Evolutionary conservation across 2,329 filamentous ascomycete genomes (phyloP).

Genomic region (Scedosporium boydii): DNA sequence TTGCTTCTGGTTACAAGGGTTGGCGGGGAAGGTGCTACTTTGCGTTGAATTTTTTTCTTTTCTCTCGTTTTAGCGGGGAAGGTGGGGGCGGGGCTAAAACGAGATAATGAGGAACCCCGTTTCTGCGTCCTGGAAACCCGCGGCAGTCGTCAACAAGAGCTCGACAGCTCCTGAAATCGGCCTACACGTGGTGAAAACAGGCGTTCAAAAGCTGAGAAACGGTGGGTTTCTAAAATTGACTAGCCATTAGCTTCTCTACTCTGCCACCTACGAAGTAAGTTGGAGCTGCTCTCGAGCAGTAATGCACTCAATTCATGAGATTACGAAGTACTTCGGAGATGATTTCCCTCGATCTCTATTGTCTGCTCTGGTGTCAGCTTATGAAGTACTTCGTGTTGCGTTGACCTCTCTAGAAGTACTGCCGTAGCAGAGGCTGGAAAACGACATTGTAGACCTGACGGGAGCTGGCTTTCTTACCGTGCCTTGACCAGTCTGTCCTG

Average conservation of each 20-base stretch:
- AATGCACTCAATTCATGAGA: background rate
- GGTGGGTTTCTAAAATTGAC: background rate
- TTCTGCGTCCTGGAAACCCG: background rate
- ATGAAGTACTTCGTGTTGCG: no score
- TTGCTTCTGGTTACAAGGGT: slow-evolving; percentile 1
- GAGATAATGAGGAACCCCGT: background rate
- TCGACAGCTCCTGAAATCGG: background rate
- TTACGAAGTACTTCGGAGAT: background rate
- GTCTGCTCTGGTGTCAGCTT: no score
- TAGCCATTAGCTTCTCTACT: background rate
- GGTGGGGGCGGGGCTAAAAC: background rate
- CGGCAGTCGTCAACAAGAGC: background rate
- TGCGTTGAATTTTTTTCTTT: background rate
- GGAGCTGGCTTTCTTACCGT: no score
- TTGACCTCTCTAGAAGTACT: no score
- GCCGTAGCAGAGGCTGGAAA: no score
- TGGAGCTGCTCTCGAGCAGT: no score
- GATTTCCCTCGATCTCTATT: background rate
- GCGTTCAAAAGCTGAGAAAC: background rate
- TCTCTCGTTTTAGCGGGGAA: background rate
- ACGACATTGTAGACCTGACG: no score
- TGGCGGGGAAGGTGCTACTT: background rate
- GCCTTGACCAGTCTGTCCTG: no score
- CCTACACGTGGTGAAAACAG: background rate
- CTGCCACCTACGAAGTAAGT: background rate